A percentile compares a stretch with the other conserved stretches of the same genome.
Evolutionary conservation across 495 filamentous ascomycete genomes (phyloP).

Genomic region (Letharia columbiana): DNA sequence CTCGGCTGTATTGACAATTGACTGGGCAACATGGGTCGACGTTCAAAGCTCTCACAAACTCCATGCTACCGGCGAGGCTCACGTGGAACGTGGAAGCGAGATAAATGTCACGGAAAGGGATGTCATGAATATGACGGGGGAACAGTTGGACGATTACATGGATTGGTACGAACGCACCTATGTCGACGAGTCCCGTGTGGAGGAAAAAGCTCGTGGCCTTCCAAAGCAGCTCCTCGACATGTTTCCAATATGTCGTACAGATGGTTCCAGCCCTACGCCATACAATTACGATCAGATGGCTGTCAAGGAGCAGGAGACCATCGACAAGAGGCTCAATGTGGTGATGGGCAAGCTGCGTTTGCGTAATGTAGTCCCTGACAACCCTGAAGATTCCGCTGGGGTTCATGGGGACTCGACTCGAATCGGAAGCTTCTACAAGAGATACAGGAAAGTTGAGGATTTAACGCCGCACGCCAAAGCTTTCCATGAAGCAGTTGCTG

Average conservation of each 20-base stretch:
- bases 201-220: constrained; percentile 19
- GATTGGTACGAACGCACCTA: constrained; percentile 81
- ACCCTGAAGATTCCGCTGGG: constrained; percentile 21
- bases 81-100: constrained; percentile 35
- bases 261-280: constrained; percentile 11
- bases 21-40: constrained; percentile 65
- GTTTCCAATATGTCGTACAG: constrained; percentile 39
- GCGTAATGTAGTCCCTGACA: constrained; percentile 19
- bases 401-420: constrained; percentile 28
- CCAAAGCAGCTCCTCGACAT: constrained; percentile 40
- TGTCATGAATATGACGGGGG: constrained; percentile 55
- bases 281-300: constrained; percentile 26
- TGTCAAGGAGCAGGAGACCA: constrained; percentile 18
- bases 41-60: constrained; percentile 40
- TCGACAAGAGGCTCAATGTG: constrained; percentile 31
- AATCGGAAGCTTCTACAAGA: constrained; percentile 48
- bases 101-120: constrained; percentile 56
- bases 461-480: constrained; percentile 44
- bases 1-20: constrained; percentile 50
- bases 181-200: constrained; percentile 38
- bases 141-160: constrained; percentile 73
- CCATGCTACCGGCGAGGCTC: constrained; percentile 25
- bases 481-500: constrained; percentile 50
- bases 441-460: constrained; percentile 49
- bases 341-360: constrained; percentile 34